phyloP scores from a whole-genome alignment of 164 flowering plant species.

The Aristolochia fimbriata region DNA sequence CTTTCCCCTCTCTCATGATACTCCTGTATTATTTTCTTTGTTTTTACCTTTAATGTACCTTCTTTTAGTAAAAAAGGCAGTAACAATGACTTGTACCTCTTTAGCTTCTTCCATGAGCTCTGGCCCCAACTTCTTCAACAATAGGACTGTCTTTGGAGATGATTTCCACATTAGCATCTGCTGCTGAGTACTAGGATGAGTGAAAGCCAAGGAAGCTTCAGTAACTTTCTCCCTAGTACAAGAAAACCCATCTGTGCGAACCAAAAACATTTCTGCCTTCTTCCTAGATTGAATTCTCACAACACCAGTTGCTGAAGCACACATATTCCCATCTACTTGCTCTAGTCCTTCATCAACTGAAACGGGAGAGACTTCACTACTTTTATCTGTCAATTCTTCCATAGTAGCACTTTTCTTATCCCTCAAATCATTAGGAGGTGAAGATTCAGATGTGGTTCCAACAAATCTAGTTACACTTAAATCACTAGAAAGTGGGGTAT shows the following conservation, averaged over 20 bases:
- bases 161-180: constrained; percentile 99
- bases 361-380: constrained; percentile 18
- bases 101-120: constrained; percentile 96
- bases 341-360: constrained; percentile 35
- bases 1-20: too few relatives aligned
- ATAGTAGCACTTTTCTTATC: constrained; percentile 9
- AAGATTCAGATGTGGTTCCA: neutral
- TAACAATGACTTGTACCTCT: constrained; percentile 43
- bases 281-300: constrained; percentile 91
- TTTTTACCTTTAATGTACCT: neutral
- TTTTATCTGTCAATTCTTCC: constrained; percentile 15
- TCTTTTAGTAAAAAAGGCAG: neutral
- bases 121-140: constrained; percentile 81
- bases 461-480: constrained; percentile 18
- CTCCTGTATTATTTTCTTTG: neutral
- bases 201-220: constrained; percentile 90
- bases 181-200: constrained; percentile 98
- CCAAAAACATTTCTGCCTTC: constrained; percentile 98
- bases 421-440: neutral
- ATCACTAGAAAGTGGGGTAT: constrained; percentile 15
- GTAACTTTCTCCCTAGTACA: constrained; percentile 89
- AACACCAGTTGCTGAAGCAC: constrained; percentile 97
- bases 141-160: constrained; percentile 76
- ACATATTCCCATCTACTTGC: constrained; percentile 70
- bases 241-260: constrained; percentile 92